Percentiles rank a stretch among this genome's conserved stretches.
Conservation (phyloP, 1,284 basidiomycete genomes). For the Ceratobasidium papillatum region DNA sequence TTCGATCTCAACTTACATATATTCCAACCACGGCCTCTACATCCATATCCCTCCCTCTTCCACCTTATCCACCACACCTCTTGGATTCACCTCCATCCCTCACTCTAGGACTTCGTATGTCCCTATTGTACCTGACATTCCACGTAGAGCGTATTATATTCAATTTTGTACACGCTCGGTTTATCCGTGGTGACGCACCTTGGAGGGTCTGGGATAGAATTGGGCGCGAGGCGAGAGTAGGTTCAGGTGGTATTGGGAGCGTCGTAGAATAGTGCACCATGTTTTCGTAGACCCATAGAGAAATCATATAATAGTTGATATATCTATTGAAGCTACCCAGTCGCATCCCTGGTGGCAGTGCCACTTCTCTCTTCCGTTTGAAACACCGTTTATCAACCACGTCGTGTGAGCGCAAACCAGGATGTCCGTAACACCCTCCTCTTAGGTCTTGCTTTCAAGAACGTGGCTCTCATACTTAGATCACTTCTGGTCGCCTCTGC, state of each 20-base stretch:
- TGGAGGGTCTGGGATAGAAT: slow-evolving; percentile 59
- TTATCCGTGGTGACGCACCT: slow-evolving; percentile 60
- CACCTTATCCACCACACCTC: slow-evolving; percentile 40
- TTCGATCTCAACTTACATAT: slow-evolving; percentile 45
- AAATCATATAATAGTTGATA: neutral
- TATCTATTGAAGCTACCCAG: neutral
- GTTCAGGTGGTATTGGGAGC: slow-evolving; percentile 22
- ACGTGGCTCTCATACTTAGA: too few species aligned
- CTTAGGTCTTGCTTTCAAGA: too few species aligned
- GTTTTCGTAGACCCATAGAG: neutral
- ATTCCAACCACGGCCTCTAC: slow-evolving; percentile 33
- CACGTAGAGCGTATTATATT: slow-evolving; percentile 56
- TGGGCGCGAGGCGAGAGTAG: slow-evolving; percentile 30
- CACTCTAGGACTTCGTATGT: slow-evolving; percentile 47
- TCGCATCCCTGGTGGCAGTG: neutral
- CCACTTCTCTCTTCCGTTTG: neutral
- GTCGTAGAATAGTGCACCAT: neutral
- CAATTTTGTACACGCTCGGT: slow-evolving; percentile 52
- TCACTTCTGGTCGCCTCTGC: neutral
- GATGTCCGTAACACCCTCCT: too few species aligned
- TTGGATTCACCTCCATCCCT: slow-evolving; percentile 18
- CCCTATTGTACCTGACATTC: slow-evolving; percentile 51
- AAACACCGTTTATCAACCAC: neutral
- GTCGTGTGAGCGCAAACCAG: too few species aligned
- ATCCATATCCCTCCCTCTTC: slow-evolving; percentile 43